A percentile compares a stretch with the other conserved stretches of the same genome.
These are phyloP conservation scores for Ophiognomonia clavigignenti-juglandacearum DNA, from an alignment of 2,329 filamentous ascomycete species.

Conservation along the genomic window DNA sequence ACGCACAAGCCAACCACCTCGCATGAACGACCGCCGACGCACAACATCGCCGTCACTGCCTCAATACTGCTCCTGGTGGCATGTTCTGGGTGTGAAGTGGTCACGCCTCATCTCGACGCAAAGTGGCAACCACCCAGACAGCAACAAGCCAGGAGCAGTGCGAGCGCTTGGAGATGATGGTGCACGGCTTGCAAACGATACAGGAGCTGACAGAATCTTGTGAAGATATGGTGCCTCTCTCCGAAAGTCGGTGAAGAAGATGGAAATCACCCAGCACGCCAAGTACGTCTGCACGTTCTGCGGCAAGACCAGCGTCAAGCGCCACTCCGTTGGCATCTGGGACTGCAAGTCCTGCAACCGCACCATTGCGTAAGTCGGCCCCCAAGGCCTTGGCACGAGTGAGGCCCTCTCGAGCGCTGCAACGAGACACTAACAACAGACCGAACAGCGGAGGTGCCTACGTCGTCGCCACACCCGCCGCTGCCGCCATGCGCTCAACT, in stretches of 20 bases:
- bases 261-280: constrained; percentile 98
- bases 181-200: neutral
- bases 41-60: neutral
- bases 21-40: neutral
- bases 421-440: constrained; percentile 2
- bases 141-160: neutral
- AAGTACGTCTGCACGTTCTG: constrained; percentile 98
- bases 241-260: constrained; percentile 99
- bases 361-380: constrained; percentile 80
- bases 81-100: neutral
- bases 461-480: constrained; percentile 63
- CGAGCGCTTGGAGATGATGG: constrained; percentile 1
- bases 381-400: neutral
- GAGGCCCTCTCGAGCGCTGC: no score
- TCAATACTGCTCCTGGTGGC: neutral
- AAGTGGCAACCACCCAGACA: no score
- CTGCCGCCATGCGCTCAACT: constrained; percentile 90
- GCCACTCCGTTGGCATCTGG: constrained; percentile 92
- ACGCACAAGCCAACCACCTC: constrained; percentile 39
- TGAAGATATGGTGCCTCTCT: constrained; percentile 95
- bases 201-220: constrained; percentile 22
- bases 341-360: constrained; percentile 55
- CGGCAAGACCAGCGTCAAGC: constrained; percentile 92
- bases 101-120: no score
- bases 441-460: constrained; percentile 15